Percentiles rank a stretch among this genome's conserved stretches.
phyloP scores from a whole-genome alignment of 2,329 filamentous ascomycete species.

The Fusarium keratoplasticum region DNA sequence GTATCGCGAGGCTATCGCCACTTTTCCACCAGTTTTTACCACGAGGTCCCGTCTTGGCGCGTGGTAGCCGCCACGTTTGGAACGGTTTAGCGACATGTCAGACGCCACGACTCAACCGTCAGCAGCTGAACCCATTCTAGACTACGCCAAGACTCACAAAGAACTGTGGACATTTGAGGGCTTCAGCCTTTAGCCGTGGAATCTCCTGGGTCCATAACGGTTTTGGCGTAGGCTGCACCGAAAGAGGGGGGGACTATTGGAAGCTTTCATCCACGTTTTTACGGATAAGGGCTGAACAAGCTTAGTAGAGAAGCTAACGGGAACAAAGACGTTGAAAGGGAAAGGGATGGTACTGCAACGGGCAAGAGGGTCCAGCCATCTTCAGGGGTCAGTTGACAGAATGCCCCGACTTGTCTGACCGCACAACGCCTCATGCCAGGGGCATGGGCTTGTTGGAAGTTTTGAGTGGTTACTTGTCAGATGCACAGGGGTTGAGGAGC shows the following conservation, averaged over 20 bases:
- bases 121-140: conserved; percentile 21
- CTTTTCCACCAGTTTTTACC: neutral
- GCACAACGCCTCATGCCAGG: neutral
- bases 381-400: neutral
- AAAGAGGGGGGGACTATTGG: conserved; percentile 1
- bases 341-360: rapidly evolving
- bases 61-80: conserved; percentile 1
- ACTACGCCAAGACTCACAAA: neutral
- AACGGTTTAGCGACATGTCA: conserved; percentile 15
- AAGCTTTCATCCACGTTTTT: conserved; percentile 21
- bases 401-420: neutral
- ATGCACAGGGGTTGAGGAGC: neutral
- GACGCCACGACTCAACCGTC: conserved; percentile 29
- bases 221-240: neutral
- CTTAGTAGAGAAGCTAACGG: neutral
- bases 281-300: neutral
- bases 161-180: neutral
- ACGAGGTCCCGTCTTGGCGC: neutral
- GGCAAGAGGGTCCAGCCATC: neutral
- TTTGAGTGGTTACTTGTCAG: neutral
- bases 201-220: neutral
- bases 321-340: neutral
- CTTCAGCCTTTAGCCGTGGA: neutral
- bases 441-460: neutral
- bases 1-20: conserved; percentile 13